These are phyloP conservation scores for Dactylonectria macrodidyma DNA, from an alignment of 2,329 filamentous ascomycete genomes.

Conservation along the genomic window DNA sequence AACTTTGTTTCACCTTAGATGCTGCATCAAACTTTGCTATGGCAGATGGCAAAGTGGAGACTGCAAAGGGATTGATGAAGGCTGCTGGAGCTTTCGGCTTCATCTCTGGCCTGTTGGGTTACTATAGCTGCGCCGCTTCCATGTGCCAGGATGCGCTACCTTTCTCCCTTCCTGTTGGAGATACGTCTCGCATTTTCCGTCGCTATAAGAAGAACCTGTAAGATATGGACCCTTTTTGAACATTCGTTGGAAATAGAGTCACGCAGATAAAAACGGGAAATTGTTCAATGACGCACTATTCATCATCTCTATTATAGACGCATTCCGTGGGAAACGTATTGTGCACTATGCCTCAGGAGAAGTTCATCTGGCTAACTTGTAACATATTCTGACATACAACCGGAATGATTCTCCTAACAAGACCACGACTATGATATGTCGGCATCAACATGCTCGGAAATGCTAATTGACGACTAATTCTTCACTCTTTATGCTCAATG, in stretches of 20 bases:
- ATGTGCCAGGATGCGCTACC: conserved; percentile 22
- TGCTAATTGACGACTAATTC: no score
- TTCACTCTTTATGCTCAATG: no score
- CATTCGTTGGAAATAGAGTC: background rate
- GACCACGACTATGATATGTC: no score
- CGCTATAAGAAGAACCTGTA: background rate
- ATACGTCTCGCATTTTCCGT: conserved; percentile 18
- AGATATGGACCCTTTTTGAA: background rate
- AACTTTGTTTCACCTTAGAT: conserved; percentile 19
- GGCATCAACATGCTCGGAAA: no score
- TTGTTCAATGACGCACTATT: no score
- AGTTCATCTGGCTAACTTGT: no score
- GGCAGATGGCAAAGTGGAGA: conserved; percentile 18
- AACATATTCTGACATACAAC: no score
- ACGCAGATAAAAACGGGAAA: no score
- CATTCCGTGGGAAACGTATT: no score
- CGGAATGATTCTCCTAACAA: no score
- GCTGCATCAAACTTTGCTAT: conserved; percentile 27
- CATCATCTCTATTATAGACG: no score
- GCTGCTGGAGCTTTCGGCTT: conserved; percentile 25
- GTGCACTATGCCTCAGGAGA: no score
- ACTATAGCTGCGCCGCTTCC: conserved; percentile 14
- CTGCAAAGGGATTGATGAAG: conserved; percentile 14
- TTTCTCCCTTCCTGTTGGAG: conserved; percentile 22
- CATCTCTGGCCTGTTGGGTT: conserved; percentile 25